Conservation (phyloP, 495 filamentous ascomycete species). For the Immersiella caudata region DNA sequence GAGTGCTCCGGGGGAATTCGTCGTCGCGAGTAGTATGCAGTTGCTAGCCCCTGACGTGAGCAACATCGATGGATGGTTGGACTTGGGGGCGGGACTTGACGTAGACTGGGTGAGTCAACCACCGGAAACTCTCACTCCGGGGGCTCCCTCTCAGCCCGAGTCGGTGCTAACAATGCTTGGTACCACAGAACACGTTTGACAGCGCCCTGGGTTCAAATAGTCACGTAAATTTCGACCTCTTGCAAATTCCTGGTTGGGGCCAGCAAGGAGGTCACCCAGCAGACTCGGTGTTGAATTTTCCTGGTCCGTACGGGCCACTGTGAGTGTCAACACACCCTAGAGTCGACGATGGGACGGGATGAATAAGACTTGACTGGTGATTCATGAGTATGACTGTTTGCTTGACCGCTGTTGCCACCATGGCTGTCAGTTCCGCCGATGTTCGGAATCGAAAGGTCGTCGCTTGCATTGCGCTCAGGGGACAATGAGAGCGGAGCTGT, state of each 20-base stretch:
- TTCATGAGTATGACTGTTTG: neutral
- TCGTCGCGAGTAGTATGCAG: neutral
- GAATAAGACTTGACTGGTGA: neutral
- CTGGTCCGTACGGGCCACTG: neutral
- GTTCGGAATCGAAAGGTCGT: neutral
- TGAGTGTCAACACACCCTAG: neutral
- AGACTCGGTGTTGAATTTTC: neutral
- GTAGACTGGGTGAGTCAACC: constrained; percentile 29
- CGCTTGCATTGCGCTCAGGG: neutral
- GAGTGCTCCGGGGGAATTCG: neutral
- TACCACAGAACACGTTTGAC: constrained; percentile 22
- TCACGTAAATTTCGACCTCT: neutral
- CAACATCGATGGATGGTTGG: constrained; percentile 18
- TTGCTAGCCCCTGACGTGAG: neutral
- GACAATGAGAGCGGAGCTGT: neutral
- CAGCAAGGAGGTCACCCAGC: neutral
- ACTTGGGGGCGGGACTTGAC: constrained; percentile 7
- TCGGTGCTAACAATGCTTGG: neutral
- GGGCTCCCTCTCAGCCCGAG: neutral
- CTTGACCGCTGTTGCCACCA: neutral
- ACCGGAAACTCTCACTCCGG: neutral
- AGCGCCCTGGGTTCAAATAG: constrained; percentile 16
- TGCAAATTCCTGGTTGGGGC: constrained; percentile 4
- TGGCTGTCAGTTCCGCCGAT: neutral
- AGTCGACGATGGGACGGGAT: neutral